phyloP scores from a whole-genome alignment of 2,329 filamentous ascomycete genomes.

The Orbilia quercus region DNA sequence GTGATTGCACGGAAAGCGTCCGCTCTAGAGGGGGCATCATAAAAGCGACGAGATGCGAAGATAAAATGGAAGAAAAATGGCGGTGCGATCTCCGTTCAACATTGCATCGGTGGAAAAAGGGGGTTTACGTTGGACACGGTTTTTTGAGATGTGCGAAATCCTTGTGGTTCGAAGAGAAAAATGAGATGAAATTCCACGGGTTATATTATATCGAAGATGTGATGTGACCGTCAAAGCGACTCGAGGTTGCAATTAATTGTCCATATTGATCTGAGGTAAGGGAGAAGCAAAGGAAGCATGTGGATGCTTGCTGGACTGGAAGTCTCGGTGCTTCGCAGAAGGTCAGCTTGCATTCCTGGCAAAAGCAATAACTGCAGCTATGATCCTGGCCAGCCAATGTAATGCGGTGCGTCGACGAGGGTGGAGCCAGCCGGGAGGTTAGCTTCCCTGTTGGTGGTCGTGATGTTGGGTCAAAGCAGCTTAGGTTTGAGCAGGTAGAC shows the following conservation, averaged over 20 bases:
- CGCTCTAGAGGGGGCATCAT: slow-evolving; percentile 40
- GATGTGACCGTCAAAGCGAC: slow-evolving; percentile 9
- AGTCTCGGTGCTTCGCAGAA: slow-evolving; percentile 31
- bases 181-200: slow-evolving; percentile 24
- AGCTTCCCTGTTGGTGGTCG: slow-evolving; percentile 30
- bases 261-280: slow-evolving; percentile 48
- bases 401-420: slow-evolving; percentile 44
- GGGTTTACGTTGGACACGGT: slow-evolving; percentile 11
- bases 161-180: slow-evolving; percentile 11
- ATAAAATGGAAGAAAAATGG: slow-evolving; percentile 24
- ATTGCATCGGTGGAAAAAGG: slow-evolving; percentile 35
- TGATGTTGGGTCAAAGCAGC: slow-evolving; percentile 21
- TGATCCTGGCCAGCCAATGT: slow-evolving; percentile 29
- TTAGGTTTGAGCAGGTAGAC: background rate
- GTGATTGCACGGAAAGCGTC: slow-evolving; percentile 40
- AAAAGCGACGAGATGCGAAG: slow-evolving; percentile 21
- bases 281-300: slow-evolving; percentile 11
- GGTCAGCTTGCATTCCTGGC: slow-evolving; percentile 41
- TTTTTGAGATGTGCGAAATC: slow-evolving; percentile 16
- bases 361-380: slow-evolving; percentile 41
- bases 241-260: slow-evolving; percentile 35
- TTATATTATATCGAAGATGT: slow-evolving; percentile 45
- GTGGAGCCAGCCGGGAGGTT: slow-evolving; percentile 48
- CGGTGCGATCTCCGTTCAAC: slow-evolving; percentile 19
- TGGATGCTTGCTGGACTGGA: slow-evolving; percentile 8